Evolutionary conservation across 768 basidiomycete genomes (phyloP).

Genomic region (Boletus eberwhitei): DNA sequence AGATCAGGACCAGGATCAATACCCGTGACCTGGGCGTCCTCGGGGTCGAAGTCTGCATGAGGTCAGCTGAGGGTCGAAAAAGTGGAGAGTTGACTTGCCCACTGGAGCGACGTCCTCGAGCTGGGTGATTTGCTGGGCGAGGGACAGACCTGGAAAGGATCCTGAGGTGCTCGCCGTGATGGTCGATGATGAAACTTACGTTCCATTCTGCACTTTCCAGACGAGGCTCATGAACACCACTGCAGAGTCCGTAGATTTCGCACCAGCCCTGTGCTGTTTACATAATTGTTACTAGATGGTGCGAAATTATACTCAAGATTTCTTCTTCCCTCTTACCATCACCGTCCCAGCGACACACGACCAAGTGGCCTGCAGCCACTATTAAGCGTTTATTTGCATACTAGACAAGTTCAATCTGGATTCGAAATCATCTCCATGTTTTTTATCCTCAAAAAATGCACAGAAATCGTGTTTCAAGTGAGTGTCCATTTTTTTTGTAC

Average conservation of each 20-base stretch:
- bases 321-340: constrained; percentile 26
- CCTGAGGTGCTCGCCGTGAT: constrained; percentile 3
- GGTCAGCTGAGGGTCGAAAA: constrained; percentile 8
- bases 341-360: constrained; percentile 31
- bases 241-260: neutral
- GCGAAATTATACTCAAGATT: constrained; percentile 19
- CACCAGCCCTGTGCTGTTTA: constrained; percentile 21
- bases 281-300: constrained; percentile 31
- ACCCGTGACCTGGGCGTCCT: constrained; percentile 51
- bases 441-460: constrained; percentile 35
- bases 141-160: constrained; percentile 43
- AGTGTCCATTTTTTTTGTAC: constrained; percentile 20
- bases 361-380: constrained; percentile 31
- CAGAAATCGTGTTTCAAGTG: constrained; percentile 36
- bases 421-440: constrained; percentile 34
- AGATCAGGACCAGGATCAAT: constrained; percentile 38
- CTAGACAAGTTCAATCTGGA: constrained; percentile 34
- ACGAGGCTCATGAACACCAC: neutral
- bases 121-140: constrained; percentile 79
- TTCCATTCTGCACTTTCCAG: constrained; percentile 17
- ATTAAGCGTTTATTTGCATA: constrained; percentile 7
- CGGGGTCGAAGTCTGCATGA: constrained; percentile 67
- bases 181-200: constrained; percentile 21
- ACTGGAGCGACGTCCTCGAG: constrained; percentile 68
- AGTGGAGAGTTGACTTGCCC: constrained; percentile 43